Conservation (phyloP, 2,329 filamentous ascomycete genomes). For the Diaporthe ampelina region DNA sequence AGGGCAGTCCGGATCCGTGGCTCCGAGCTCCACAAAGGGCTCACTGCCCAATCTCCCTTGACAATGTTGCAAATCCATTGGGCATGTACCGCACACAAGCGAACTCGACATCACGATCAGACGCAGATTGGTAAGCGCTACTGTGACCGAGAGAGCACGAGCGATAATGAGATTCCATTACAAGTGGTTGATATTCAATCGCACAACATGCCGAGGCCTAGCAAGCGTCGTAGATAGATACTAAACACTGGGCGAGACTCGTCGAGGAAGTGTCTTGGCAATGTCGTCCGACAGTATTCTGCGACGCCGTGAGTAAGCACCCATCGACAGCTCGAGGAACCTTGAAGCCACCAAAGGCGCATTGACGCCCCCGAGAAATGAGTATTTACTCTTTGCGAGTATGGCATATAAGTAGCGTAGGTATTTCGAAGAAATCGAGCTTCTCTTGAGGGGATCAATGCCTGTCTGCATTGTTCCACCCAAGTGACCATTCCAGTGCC, state of each 20-base stretch:
- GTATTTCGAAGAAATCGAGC: background rate
- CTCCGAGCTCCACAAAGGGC: background rate
- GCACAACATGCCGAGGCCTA: background rate
- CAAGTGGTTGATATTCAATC: background rate
- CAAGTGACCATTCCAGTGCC: background rate
- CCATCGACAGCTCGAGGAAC: background rate
- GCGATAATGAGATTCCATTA: background rate
- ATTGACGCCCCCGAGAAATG: background rate
- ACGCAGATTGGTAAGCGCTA: conserved; percentile 12
- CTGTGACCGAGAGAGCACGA: background rate
- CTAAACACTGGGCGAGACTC: background rate
- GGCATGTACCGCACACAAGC: too few species aligned
- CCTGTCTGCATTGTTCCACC: background rate
- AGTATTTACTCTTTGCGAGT: background rate
- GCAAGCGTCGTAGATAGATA: background rate
- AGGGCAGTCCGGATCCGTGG: too few species aligned
- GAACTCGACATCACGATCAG: background rate
- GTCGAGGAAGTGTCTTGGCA: background rate
- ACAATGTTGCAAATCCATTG: too few species aligned
- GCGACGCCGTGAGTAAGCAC: conserved; percentile 13
- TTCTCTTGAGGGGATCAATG: background rate
- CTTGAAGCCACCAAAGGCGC: background rate
- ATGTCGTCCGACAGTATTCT: conserved; percentile 2
- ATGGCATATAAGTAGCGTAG: background rate
- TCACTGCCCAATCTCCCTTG: too few species aligned